Evolutionary conservation across 2,329 filamentous ascomycete genomes (phyloP).

Genomic region (Microcera coccophila): DNA sequence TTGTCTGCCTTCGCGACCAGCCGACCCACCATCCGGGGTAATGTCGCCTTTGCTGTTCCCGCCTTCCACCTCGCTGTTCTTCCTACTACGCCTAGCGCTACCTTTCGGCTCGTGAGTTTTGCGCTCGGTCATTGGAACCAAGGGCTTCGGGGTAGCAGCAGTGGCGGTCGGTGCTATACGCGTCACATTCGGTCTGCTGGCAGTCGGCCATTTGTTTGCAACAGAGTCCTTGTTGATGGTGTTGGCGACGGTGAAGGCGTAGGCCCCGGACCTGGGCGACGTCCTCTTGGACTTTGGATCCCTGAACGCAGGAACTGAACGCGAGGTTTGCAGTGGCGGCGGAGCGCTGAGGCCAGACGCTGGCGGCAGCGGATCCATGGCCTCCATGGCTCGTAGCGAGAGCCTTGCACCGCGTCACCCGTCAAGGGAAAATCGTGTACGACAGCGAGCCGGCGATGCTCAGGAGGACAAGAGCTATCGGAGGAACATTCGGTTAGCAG

Average conservation of each 20-base stretch:
- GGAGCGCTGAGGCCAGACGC: slow-evolving; percentile 28
- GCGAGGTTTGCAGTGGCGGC: slow-evolving; percentile 18
- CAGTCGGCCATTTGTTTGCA: slow-evolving; percentile 20
- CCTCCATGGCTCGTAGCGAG: slow-evolving; percentile 28
- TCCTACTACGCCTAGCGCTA: slow-evolving; percentile 38
- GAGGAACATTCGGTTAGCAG: slow-evolving; percentile 24
- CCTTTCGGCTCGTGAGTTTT: slow-evolving; percentile 40
- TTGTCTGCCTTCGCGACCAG: slow-evolving; percentile 62
- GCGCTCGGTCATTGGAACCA: slow-evolving; percentile 47
- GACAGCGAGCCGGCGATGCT: slow-evolving; percentile 21
- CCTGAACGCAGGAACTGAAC: slow-evolving; percentile 21
- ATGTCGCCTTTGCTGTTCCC: slow-evolving; percentile 46
- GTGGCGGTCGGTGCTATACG: slow-evolving; percentile 22
- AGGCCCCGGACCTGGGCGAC: slow-evolving; percentile 16
- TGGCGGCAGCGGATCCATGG: slow-evolving; percentile 28
- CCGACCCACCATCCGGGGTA: slow-evolving; percentile 57
- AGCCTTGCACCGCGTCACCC: slow-evolving; percentile 11
- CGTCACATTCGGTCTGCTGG: slow-evolving; percentile 16
- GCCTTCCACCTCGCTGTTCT: slow-evolving; percentile 49
- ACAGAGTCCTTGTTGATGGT: slow-evolving; percentile 7
- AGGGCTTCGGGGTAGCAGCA: slow-evolving; percentile 33
- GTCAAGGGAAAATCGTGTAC: slow-evolving; percentile 17
- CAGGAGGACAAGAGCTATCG: slow-evolving; percentile 23
- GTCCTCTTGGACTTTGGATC: slow-evolving; percentile 21
- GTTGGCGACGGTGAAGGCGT: slow-evolving; percentile 12